A percentile compares a stretch with the other conserved stretches of the same genome.
Evolutionary conservation across 345 rosid genomes (phyloP).

Genomic region (Murraya paniculata): DNA sequence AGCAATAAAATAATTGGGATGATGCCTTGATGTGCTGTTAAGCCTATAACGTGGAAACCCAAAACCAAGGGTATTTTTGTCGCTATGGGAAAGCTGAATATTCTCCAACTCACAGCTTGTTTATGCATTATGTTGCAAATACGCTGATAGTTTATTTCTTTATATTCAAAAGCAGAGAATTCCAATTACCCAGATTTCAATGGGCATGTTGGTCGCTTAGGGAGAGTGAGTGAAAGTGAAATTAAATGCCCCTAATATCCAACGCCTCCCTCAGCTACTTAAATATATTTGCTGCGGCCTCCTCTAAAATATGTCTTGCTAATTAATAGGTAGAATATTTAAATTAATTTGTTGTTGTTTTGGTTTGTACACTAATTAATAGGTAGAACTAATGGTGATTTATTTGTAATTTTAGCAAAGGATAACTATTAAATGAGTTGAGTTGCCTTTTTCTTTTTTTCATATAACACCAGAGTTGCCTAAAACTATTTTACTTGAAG

Average conservation of each 20-base stretch:
- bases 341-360: too few species aligned
- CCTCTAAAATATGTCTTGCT: background rate
- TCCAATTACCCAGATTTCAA: background rate
- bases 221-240: background rate
- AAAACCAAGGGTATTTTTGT: conserved; percentile 55
- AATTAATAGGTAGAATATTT: too few species aligned
- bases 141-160: background rate
- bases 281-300: background rate
- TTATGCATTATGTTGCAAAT: background rate
- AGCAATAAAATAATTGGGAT: background rate
- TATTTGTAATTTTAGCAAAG: too few species aligned
- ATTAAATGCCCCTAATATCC: background rate
- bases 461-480: too few species aligned
- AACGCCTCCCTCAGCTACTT: background rate
- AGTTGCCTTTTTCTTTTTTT: too few species aligned
- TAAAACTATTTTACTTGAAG: too few species aligned
- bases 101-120: conserved; percentile 28
- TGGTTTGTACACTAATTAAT: too few species aligned
- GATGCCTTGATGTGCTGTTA: conserved; percentile 25
- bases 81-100: conserved; percentile 66
- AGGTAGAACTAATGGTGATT: too few species aligned
- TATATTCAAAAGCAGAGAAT: conserved; percentile 4
- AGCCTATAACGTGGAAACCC: conserved; percentile 5
- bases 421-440: too few species aligned
- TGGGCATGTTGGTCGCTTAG: conserved; percentile 27